Evolutionary conservation across 139 green algal species (phyloP), one percentile per base, ranked within the genome.

Genomic region (Monoraphidium neglectum): DNA sequence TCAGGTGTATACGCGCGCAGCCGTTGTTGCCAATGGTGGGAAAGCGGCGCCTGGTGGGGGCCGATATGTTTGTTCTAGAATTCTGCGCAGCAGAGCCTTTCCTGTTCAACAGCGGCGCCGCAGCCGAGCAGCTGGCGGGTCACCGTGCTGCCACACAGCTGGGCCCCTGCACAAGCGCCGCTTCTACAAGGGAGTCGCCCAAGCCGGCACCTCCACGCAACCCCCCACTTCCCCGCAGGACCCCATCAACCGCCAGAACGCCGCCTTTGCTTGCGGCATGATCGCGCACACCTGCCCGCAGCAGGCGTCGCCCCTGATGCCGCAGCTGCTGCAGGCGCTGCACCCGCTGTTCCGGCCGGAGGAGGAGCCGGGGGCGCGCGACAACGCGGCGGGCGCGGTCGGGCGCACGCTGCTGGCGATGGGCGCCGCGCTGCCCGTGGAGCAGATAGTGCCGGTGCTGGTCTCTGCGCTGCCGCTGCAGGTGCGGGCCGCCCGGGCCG

Each of bases 351-450:
- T 96, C 28, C 37, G 60, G n/a, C 35, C 60, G 8, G 60, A 78
- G 2, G 83, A 90, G 57, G 77, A 86, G 10, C 60, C 70, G 0
- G 87, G 83, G 21, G 83, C 85, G 24, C 85, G 84, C 1, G 91
- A 96, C 85, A 96, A 96, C 70, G 91, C 88, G 23, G 77, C 77
- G 2, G 88, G 89, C 35, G 90, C 89, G 47, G 89, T 95, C 6
- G 87, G 72, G 0, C 79, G 91, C 2, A 85, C 95, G 61, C 60
- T 94, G 26, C 26, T 77, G 26, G 67, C 75, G 1, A 59, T 64
- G 4, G 77, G 63, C 10, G 76, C 28, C 3, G 56, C 49, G 23
- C 63, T 90, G 46, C 86, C 84, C 8, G 51, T 91, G 6, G 78
- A 77, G 49, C 83, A 91, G 77, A 77, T 93, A 6, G 43, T 94